Conservation (phyloP, 495 filamentous ascomycete genomes). For the Talaromyces wortmannii region DNA sequence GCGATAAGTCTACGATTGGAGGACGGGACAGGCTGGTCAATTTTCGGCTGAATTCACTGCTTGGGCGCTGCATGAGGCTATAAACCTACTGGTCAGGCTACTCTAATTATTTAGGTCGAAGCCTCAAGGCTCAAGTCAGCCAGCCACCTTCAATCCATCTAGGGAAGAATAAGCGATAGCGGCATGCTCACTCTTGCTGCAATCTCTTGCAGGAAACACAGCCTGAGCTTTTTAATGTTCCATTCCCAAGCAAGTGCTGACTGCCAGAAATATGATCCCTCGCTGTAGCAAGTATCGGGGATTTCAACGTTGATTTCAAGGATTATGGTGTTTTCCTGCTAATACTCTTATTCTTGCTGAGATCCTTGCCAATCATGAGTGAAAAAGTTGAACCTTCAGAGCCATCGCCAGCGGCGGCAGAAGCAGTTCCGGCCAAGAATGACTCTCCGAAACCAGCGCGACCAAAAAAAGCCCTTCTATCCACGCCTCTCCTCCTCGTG, state of each 20-base stretch:
- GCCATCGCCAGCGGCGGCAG: not conserved
- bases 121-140: not conserved
- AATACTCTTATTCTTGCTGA: not conserved
- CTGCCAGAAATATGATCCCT: not conserved
- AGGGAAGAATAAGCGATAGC: not conserved
- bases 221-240: not conserved
- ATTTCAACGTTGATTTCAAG: not conserved
- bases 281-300: not conserved
- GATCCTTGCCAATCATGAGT: not conserved
- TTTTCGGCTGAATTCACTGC: not conserved
- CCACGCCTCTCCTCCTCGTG: not conserved
- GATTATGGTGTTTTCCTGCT: not conserved
- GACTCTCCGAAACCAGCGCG: not conserved
- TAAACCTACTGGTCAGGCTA: not conserved
- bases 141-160: not conserved
- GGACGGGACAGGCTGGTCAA: not conserved
- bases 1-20: not conserved
- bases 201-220: not conserved
- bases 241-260: not conserved
- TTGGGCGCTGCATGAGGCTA: not conserved
- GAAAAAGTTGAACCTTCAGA: not conserved
- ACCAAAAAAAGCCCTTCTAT: not conserved
- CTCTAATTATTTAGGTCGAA: not conserved
- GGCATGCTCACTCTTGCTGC: not conserved
- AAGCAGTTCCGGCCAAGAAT: not conserved